These are phyloP conservation scores for Penicillium concentricum DNA, from an alignment of 2,329 filamentous ascomycete genomes.

Conservation along the genomic window DNA sequence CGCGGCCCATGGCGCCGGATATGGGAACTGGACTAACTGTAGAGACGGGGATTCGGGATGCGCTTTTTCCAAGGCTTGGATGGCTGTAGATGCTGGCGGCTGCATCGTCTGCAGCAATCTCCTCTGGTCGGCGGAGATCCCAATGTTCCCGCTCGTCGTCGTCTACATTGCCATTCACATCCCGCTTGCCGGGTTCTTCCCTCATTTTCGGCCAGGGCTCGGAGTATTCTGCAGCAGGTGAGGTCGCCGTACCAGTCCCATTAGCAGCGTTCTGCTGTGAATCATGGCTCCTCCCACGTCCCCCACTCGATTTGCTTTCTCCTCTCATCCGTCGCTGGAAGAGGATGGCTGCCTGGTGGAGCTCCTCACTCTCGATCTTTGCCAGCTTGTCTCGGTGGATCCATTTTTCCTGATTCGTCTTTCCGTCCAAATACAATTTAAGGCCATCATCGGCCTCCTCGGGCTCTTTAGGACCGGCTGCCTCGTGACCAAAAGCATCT, in stretches of 20 bases:
- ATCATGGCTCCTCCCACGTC: conserved; percentile 40
- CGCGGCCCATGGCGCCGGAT: conserved; percentile 60
- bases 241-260: conserved; percentile 24
- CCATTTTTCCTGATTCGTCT: conserved; percentile 45
- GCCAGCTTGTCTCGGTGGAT: conserved; percentile 53
- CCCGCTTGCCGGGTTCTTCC: conserved; percentile 39
- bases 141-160: conserved; percentile 55
- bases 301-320: conserved; percentile 36
- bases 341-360: conserved; percentile 48
- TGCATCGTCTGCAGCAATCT: conserved; percentile 60
- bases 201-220: conserved; percentile 38
- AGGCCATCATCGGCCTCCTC: conserved; percentile 20
- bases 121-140: conserved; percentile 75
- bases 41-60: conserved; percentile 83
- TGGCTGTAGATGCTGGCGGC: conserved; percentile 52
- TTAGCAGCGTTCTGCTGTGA: conserved; percentile 32
- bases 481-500: conserved; percentile 30
- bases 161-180: conserved; percentile 37
- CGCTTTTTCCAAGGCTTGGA: conserved; percentile 57
- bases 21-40: conserved; percentile 77
- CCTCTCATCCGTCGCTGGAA: conserved; percentile 40
- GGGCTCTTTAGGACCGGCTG: conserved; percentile 16
- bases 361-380: conserved; percentile 51
- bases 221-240: conserved; percentile 28
- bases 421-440: conserved; percentile 10